phyloP scores from a whole-genome alignment of 2,329 filamentous ascomycete genomes.

The Monilinia fructicola region DNA sequence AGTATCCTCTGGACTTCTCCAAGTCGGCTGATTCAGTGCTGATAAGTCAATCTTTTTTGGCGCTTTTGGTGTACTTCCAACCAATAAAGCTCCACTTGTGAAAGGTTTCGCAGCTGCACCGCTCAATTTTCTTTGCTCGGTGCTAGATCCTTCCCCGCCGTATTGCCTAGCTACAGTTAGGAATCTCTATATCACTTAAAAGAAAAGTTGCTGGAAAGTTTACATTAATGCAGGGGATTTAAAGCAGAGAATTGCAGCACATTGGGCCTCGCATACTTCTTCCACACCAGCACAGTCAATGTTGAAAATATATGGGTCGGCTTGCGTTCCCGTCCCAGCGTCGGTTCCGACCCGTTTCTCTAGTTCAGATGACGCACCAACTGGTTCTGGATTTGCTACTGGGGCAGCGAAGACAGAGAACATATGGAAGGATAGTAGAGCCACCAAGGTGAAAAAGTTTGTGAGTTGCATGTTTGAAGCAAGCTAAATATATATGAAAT shows the following conservation, averaged over 20 bases:
- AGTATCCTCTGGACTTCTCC: slow-evolving; percentile 17
- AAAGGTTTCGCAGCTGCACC: slow-evolving; percentile 7
- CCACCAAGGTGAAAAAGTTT: neutral
- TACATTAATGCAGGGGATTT: slow-evolving; percentile 18
- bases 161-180: slow-evolving; percentile 7
- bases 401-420: slow-evolving; percentile 13
- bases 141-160: neutral
- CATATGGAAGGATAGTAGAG: slow-evolving; percentile 1
- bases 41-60: neutral
- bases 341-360: slow-evolving; percentile 14
- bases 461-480: slow-evolving; percentile 13
- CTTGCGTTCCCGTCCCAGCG: neutral
- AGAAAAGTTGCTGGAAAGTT: neutral
- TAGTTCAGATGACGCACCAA: neutral
- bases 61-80: neutral
- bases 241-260: slow-evolving; percentile 19
- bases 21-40: neutral
- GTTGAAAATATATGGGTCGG: slow-evolving; percentile 13
- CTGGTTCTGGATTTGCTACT: slow-evolving; percentile 3
- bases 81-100: neutral
- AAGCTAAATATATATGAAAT: neutral
- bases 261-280: slow-evolving; percentile 24
- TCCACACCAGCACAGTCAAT: slow-evolving; percentile 6
- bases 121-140: neutral
- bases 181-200: no score